Evolutionary conservation across 306 rosid species (phyloP).

Genomic region (Trifolium dubium): DNA sequence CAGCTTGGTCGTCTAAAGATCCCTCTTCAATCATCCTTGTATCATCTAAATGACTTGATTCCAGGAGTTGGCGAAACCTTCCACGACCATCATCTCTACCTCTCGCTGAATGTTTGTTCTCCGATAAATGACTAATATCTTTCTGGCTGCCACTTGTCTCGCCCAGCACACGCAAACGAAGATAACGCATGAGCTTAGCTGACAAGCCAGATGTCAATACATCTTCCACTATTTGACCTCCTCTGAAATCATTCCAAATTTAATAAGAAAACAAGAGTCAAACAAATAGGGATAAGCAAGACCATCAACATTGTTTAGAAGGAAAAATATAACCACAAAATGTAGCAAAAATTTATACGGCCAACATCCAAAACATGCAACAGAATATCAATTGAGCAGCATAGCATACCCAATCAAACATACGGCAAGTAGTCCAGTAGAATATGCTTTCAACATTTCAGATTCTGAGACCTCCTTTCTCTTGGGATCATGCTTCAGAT

Average conservation of each 20-base stretch:
- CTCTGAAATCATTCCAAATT: conserved; percentile 56
- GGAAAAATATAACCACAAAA: neutral
- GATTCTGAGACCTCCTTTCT: conserved; percentile 71
- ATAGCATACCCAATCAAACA: conserved; percentile 79
- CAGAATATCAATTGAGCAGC: conserved; percentile 24
- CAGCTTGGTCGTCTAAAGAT: conserved; percentile 63
- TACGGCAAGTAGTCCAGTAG: conserved; percentile 91
- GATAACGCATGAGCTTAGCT: conserved; percentile 95
- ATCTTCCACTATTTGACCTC: conserved; percentile 84
- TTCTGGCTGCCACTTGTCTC: conserved; percentile 77
- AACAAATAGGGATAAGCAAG: conserved; percentile 29
- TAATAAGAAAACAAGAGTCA: conserved; percentile 7
- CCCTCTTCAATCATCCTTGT: conserved; percentile 65
- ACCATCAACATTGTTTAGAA: neutral
- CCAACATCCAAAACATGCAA: neutral
- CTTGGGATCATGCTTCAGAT: conserved; percentile 56
- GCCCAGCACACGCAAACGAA: conserved; percentile 84
- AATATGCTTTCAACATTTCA: conserved; percentile 89
- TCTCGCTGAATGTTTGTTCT: conserved; percentile 63
- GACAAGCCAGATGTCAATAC: conserved; percentile 91
- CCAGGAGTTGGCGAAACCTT: conserved; percentile 75
- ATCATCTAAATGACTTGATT: conserved; percentile 75
- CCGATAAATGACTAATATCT: conserved; percentile 67
- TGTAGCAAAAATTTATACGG: conserved; percentile 8
- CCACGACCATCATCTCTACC: conserved; percentile 82